phyloP scores from a whole-genome alignment of 2,329 filamentous ascomycete genomes.

The Pezicula neosporulosa region DNA sequence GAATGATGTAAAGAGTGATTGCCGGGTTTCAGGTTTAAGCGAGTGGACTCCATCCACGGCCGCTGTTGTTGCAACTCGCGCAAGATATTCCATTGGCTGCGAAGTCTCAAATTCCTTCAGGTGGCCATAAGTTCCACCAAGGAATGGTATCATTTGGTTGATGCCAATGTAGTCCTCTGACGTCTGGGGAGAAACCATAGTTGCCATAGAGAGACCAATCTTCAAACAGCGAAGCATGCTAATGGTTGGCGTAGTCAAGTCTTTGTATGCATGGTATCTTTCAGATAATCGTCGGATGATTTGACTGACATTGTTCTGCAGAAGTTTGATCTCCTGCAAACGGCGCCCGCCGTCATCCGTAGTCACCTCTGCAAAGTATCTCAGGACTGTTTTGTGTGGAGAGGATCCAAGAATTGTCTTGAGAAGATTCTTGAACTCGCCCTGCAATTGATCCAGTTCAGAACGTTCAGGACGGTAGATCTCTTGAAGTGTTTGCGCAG shows the following conservation, averaged over 20 bases:
- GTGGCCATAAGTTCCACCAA: conserved; percentile 38
- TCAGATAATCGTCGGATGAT: conserved; percentile 67
- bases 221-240: conserved; percentile 78
- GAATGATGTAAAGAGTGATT: conserved; percentile 62
- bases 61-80: conserved; percentile 40
- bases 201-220: conserved; percentile 66
- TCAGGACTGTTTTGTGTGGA: conserved; percentile 10
- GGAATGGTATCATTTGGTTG: conserved; percentile 49
- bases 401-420: conserved; percentile 34
- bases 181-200: conserved; percentile 6
- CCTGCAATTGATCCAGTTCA: conserved; percentile 69
- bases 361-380: conserved; percentile 13
- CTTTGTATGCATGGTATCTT: conserved; percentile 76
- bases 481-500: conserved; percentile 58
- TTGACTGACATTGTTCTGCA: conserved; percentile 58
- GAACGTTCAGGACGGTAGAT: conserved; percentile 71
- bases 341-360: conserved; percentile 35
- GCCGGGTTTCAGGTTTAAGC: conserved; percentile 40
- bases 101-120: conserved; percentile 9
- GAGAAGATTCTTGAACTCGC: conserved; percentile 76
- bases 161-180: conserved; percentile 25
- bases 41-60: conserved; percentile 44
- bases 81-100: conserved; percentile 45
- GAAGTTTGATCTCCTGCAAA: conserved; percentile 32
- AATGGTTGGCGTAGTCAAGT: conserved; percentile 74